Conservation (phyloP, 1,284 basidiomycete genomes). For the Mycena sp. region DNA sequence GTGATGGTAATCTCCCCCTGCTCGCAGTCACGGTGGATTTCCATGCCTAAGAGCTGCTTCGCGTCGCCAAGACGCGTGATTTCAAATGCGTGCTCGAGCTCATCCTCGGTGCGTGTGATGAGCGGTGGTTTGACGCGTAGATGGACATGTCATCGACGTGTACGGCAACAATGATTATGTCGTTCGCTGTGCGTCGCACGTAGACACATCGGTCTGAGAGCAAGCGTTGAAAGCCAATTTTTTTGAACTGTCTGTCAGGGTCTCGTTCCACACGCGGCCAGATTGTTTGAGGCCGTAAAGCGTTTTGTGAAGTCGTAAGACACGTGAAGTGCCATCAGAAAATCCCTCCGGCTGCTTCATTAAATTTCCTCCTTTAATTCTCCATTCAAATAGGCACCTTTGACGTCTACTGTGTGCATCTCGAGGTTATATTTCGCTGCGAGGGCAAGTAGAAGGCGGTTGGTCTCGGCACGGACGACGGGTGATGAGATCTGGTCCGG, state of each 20-base stretch:
- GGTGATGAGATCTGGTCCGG: slow-evolving; percentile 53
- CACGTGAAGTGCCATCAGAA: slow-evolving; percentile 27
- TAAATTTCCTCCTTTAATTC: slow-evolving; percentile 46
- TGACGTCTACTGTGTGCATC: slow-evolving; percentile 49
- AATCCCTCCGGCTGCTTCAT: slow-evolving; percentile 47
- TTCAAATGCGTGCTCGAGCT: slow-evolving; percentile 14
- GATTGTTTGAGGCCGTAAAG: slow-evolving; percentile 49
- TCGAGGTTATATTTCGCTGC: slow-evolving; percentile 41
- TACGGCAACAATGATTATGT: slow-evolving; percentile 11
- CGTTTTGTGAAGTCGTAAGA: slow-evolving; percentile 33
- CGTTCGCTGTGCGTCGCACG: neutral
- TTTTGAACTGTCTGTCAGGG: slow-evolving; percentile 8
- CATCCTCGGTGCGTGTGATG: slow-evolving; percentile 1
- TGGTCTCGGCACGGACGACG: slow-evolving; percentile 45
- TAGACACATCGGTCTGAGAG: slow-evolving; percentile 22
- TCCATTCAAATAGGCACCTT: slow-evolving; percentile 48
- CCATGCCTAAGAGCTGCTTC: slow-evolving; percentile 21
- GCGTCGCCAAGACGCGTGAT: slow-evolving; percentile 16
- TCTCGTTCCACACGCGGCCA: slow-evolving; percentile 31
- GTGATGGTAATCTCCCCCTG: slow-evolving; percentile 6
- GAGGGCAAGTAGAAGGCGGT: slow-evolving; percentile 45
- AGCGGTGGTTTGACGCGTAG: neutral
- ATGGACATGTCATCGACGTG: slow-evolving; percentile 15
- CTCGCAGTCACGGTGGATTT: slow-evolving; percentile 14
- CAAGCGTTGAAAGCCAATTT: slow-evolving; percentile 6